phyloP scores from a whole-genome alignment of 2,329 filamentous ascomycete genomes.

The Aspergillus sp. region DNA sequence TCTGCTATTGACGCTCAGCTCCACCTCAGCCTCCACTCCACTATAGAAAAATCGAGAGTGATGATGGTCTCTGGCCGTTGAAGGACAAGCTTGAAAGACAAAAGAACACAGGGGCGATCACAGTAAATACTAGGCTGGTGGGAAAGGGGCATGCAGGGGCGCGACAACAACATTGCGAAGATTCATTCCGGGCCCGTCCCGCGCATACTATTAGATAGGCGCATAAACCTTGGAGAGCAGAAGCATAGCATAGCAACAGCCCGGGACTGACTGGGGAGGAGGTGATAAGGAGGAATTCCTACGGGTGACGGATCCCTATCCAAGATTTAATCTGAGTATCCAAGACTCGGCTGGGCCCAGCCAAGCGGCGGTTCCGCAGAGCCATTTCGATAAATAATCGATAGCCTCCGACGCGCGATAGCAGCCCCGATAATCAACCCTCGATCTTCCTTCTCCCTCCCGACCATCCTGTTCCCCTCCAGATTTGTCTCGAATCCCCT shows the following conservation, averaged over 20 bases:
- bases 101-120: neutral
- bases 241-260: neutral
- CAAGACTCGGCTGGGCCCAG: neutral
- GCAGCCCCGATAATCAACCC: slow-evolving; percentile 16
- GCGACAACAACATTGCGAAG: slow-evolving; percentile 13
- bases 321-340: neutral
- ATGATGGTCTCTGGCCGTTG: neutral
- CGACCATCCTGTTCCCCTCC: neutral
- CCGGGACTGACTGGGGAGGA: neutral
- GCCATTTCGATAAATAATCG: slow-evolving; percentile 21
- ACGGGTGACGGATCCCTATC: neutral
- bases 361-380: slow-evolving; percentile 17
- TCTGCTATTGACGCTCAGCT: neutral
- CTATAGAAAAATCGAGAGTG: neutral
- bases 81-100: too few species aligned
- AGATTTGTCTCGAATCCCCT: neutral
- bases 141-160: slow-evolving; percentile 14
- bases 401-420: slow-evolving; percentile 23
- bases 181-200: slow-evolving; percentile 13
- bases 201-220: slow-evolving; percentile 10
- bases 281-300: slow-evolving; percentile 1
- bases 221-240: slow-evolving; percentile 5
- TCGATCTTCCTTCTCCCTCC: slow-evolving; percentile 11
- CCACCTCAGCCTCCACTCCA: neutral
- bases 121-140: neutral